Evolutionary conservation across 2,329 filamentous ascomycete species (phyloP).

Genomic region (Aspergillus puulaauensis): DNA sequence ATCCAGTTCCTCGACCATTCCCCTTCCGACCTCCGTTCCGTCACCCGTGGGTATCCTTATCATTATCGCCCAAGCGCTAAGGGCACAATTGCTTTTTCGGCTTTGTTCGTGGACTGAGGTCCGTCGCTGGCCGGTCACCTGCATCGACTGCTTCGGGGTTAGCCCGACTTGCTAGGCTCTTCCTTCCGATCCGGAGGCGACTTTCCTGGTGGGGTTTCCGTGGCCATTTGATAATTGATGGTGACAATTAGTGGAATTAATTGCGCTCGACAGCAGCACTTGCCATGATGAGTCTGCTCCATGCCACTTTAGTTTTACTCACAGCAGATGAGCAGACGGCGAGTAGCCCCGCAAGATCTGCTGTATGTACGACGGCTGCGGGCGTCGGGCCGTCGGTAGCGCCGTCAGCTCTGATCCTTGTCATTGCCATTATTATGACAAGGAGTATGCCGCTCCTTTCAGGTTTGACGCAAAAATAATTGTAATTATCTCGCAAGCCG

Average conservation of each 20-base stretch:
- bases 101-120: neutral
- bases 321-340: neutral
- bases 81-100: neutral
- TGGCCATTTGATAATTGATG: neutral
- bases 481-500: too few relatives aligned
- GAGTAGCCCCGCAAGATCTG: constrained; percentile 23
- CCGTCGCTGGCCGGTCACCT: neutral
- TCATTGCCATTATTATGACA: neutral
- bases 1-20: too few relatives aligned
- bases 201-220: neutral
- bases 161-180: neutral
- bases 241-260: neutral
- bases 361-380: constrained; percentile 26
- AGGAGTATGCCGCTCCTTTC: neutral
- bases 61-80: neutral
- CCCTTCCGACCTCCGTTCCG: neutral
- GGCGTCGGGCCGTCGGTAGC: constrained; percentile 26
- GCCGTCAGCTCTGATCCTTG: constrained; percentile 10
- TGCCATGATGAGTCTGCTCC: too few relatives aligned
- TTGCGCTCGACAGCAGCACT: too few relatives aligned
- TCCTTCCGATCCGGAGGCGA: neutral
- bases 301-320: too few relatives aligned
- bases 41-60: neutral
- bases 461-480: neutral
- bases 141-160: constrained; percentile 1